Base-by-base conservation (phyloP, 2,329 filamentous ascomycete genomes). In the Arthrobotrys pseudoclavata region DNA sequence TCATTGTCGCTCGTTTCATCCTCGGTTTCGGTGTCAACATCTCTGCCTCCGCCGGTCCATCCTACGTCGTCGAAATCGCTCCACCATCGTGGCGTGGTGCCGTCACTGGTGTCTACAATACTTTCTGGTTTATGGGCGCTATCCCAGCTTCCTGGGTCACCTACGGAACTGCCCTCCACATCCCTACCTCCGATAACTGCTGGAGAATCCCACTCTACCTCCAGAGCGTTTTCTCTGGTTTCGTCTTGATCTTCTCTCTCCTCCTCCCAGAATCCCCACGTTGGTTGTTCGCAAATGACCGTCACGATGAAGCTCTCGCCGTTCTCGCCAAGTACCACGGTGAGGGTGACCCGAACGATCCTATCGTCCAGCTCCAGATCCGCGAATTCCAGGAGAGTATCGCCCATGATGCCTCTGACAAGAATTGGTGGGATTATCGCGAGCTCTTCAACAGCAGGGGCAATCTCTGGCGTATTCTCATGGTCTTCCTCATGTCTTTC, bases 1-100 rank as follows among this genome's bases (percentile, higher is more conserved):
- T 87, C 80, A 85, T 87, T 82, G 86, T 86, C 50, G 88, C 88
- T n/a, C 86, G 88, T 29, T 90, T 90, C 83, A 82, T 90, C 20
- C 86, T 90, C 2, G 89, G 89, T 66, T 90, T 90, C 76, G 86
- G 86, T 64, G 85, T 86, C 26, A 84, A 85, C 48, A 85, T 87
- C 77, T 84, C 85, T 18, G 84, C 85, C 0, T 84, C 85, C 0
- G 85, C 86, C 5, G 86, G 85, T 87, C 83, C 83, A 20, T 79
- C 84, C 10, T 81, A 85, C 50, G 84, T 86, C 60, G 83, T 84
- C 5, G 86, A 87, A 81, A 81, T 87, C 57, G 84, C 84, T 13
- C 85, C 87, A 79, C 86, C 86, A 61, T 85, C 86, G 75, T 85
- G 87, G 80, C 84, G 86, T 79, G 85, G 84, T 29, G 84, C 84